Evolutionary conservation across 805 yeast genomes (phyloP).

Genomic region (Babjeviella inositovora): DNA sequence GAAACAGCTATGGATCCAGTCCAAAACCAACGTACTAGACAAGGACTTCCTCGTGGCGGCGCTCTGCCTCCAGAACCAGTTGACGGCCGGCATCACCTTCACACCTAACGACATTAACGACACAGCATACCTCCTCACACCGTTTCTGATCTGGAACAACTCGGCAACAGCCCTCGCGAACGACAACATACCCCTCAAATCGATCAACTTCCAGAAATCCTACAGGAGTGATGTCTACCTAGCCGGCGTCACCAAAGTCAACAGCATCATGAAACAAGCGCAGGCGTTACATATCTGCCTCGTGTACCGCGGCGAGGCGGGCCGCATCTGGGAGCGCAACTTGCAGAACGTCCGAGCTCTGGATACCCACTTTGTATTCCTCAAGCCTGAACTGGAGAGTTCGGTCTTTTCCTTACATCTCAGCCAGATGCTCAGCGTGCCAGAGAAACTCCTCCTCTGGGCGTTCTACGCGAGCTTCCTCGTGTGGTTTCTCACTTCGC

Average conservation of each 20-base stretch:
- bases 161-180: conserved; percentile 7
- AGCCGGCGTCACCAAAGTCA: conserved; percentile 20
- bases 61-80: conserved; percentile 13
- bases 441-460: conserved; percentile 9
- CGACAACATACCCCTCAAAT: conserved; percentile 18
- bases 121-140: conserved; percentile 14
- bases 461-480: conserved; percentile 10
- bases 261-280: conserved; percentile 25
- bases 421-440: conserved; percentile 4
- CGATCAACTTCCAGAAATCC: conserved; percentile 14
- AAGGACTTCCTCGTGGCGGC: conserved; percentile 16
- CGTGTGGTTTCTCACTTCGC: conserved; percentile 15
- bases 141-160: conserved; percentile 25
- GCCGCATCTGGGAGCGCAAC: conserved; percentile 13
- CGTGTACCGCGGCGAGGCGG: conserved; percentile 9
- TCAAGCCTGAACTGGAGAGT: conserved; percentile 1
- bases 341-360: conserved; percentile 6
- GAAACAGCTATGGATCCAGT: conserved; percentile 16
- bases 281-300: conserved; percentile 17
- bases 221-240: conserved; percentile 8
- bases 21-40: conserved; percentile 12
- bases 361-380: conserved; percentile 2
- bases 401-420: conserved; percentile 3
- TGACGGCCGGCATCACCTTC: conserved; percentile 9
- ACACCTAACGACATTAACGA: conserved; percentile 1